Conservation (phyloP, 495 filamentous ascomycete species). For the Hypoxylon perforatum region DNA sequence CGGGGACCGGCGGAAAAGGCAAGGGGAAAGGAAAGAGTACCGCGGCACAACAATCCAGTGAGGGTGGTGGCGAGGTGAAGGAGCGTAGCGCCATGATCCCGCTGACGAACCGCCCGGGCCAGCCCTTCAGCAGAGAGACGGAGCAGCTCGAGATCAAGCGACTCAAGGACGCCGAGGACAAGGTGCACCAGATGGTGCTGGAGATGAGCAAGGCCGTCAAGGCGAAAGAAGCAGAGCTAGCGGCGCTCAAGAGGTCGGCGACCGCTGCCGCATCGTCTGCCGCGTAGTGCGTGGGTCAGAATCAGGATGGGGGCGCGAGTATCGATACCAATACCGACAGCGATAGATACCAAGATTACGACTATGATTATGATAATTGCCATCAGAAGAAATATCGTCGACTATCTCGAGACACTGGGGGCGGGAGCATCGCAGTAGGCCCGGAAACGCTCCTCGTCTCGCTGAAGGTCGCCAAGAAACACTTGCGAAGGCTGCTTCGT, state of each 20-base stretch:
- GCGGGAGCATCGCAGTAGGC: neutral
- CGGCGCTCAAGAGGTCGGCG: slow-evolving; percentile 52
- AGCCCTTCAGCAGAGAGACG: slow-evolving; percentile 79
- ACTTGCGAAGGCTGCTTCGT: neutral
- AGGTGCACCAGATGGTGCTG: slow-evolving; percentile 71
- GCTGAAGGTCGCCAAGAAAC: slow-evolving; percentile 2
- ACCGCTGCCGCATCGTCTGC: slow-evolving; percentile 29
- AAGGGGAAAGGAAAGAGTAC: slow-evolving; percentile 51
- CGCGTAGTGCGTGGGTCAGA: slow-evolving; percentile 36
- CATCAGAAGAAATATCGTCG: no score
- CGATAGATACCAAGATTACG: no score
- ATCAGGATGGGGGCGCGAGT: no score
- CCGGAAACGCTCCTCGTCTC: neutral
- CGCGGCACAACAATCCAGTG: slow-evolving; percentile 19
- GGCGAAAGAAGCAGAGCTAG: slow-evolving; percentile 65
- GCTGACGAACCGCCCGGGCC: slow-evolving; percentile 66
- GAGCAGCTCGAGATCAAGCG: slow-evolving; percentile 79
- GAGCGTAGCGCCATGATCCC: slow-evolving; percentile 78
- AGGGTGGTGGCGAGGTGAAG: slow-evolving; percentile 59
- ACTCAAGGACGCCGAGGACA: slow-evolving; percentile 74
- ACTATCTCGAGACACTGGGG: no score
- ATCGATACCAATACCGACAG: no score
- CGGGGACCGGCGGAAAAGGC: slow-evolving; percentile 55
- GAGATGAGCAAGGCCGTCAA: slow-evolving; percentile 73
- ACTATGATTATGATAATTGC: no score